phyloP scores from a whole-genome alignment of 208 protist genomes.

The Herpetomonas tarakana region DNA sequence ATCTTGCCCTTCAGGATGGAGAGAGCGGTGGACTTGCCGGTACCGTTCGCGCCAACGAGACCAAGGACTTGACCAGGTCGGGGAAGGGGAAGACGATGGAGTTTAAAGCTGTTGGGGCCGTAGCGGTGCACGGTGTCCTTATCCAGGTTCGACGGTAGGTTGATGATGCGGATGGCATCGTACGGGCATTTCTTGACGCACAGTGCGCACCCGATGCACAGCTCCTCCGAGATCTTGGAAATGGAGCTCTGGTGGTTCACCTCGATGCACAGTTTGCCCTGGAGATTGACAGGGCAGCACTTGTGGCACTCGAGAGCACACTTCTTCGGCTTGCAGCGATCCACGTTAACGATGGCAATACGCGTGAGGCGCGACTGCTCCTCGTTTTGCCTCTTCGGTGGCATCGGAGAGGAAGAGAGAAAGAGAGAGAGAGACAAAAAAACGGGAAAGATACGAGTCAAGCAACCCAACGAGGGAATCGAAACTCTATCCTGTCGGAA shows the following conservation, averaged over 20 bases:
- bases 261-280: slow-evolving; percentile 99
- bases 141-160: slow-evolving; percentile 98
- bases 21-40: slow-evolving; percentile 99
- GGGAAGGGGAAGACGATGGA: slow-evolving; percentile 98
- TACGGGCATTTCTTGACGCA: slow-evolving; percentile 99
- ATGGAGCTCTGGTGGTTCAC: slow-evolving; percentile 94
- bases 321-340: slow-evolving; percentile 99
- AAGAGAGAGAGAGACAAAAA: not conserved
- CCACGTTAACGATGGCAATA: slow-evolving; percentile 98
- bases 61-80: slow-evolving; percentile 99
- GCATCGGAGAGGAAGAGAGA: slow-evolving; percentile 29
- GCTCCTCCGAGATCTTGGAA: slow-evolving; percentile 97
- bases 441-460: not conserved
- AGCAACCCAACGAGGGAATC: too few species aligned
- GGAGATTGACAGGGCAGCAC: slow-evolving; percentile 98
- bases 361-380: slow-evolving; percentile 95
- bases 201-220: slow-evolving; percentile 99
- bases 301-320: slow-evolving; percentile 99
- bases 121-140: slow-evolving; percentile 99
- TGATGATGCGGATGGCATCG: slow-evolving; percentile 99
- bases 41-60: slow-evolving; percentile 99
- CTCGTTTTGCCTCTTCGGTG: slow-evolving; percentile 69
- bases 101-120: slow-evolving; percentile 99
- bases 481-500: too few species aligned
- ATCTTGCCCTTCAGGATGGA: slow-evolving; percentile 98